Evolutionary conservation across 805 yeast species (phyloP).

Genomic region (Kazachstania taianensis): DNA sequence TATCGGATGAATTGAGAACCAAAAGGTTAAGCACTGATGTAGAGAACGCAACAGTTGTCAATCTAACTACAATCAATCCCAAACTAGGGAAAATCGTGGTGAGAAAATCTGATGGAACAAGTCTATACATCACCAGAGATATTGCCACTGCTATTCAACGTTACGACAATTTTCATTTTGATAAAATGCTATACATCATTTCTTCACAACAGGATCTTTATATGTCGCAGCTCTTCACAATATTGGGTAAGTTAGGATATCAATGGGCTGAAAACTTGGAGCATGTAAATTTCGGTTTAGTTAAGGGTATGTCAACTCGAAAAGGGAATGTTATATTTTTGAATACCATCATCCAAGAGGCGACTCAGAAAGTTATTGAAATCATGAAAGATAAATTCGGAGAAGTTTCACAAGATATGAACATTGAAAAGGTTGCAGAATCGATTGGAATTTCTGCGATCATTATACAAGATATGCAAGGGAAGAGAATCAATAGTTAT

Average conservation of each 20-base stretch:
- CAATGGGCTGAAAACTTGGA: constrained; percentile 74
- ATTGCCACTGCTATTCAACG: constrained; percentile 94
- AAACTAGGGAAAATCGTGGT: constrained; percentile 89
- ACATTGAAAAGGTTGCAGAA: constrained; percentile 93
- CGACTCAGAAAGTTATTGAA: constrained; percentile 88
- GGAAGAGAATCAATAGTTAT: constrained; percentile 92
- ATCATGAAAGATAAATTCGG: constrained; percentile 88
- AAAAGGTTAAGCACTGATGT: constrained; percentile 72
- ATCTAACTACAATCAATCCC: constrained; percentile 74
- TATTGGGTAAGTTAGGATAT: constrained; percentile 79
- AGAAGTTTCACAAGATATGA: constrained; percentile 84
- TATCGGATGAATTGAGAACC: constrained; percentile 50
- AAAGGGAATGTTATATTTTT: constrained; percentile 98
- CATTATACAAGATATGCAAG: constrained; percentile 98
- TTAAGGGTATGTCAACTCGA: constrained; percentile 96
- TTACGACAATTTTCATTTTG: constrained; percentile 72
- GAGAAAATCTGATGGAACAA: constrained; percentile 91
- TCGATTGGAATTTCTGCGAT: constrained; percentile 93
- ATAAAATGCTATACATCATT: constrained; percentile 91
- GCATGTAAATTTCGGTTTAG: constrained; percentile 96
- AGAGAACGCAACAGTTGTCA: constrained; percentile 83
- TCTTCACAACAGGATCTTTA: constrained; percentile 96
- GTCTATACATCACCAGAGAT: constrained; percentile 89
- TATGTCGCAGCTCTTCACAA: constrained; percentile 86
- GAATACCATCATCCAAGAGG: constrained; percentile 86